phyloP scores from a whole-genome alignment of 208 protist species.

The Trypanosoma vivax region DNA sequence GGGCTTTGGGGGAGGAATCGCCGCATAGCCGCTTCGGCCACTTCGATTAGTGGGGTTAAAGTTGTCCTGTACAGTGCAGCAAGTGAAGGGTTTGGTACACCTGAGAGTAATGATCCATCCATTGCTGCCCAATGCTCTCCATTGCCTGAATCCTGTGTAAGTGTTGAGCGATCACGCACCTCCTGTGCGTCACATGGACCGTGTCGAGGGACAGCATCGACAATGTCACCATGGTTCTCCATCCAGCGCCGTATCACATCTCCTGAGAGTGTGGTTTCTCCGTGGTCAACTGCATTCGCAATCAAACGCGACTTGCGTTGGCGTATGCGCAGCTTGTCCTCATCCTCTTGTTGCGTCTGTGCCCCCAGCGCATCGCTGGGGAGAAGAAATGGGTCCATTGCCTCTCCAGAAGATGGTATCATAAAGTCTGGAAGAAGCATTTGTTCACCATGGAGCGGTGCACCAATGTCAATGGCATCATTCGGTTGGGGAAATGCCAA shows the following conservation, averaged over 20 bases:
- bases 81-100: conserved; percentile 29
- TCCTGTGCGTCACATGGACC: conserved; percentile 62
- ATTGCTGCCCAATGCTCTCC: conserved; percentile 21
- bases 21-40: conserved; percentile 20
- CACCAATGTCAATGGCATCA: conserved; percentile 78
- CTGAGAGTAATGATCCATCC: conserved; percentile 25
- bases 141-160: conserved; percentile 21
- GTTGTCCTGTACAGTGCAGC: conserved; percentile 26
- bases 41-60: conserved; percentile 24
- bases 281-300: conserved; percentile 56
- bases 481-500: conserved; percentile 36
- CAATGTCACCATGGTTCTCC: conserved; percentile 54
- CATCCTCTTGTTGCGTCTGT: too few species aligned
- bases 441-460: conserved; percentile 58
- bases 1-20: conserved; percentile 12
- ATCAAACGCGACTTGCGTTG: conserved; percentile 1
- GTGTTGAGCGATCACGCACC: conserved; percentile 39
- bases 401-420: conserved; percentile 1
- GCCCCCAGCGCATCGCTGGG: conserved; percentile 19
- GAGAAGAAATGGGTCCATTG: conserved; percentile 26
- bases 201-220: conserved; percentile 46
- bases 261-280: conserved; percentile 60
- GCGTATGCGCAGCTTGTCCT: too few species aligned
- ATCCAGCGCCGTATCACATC: conserved; percentile 64
- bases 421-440: conserved; percentile 40